Evolutionary conservation across 75 land plant genomes (phyloP), one percentile per base, ranked within the genome.

Genomic region (Picea glauca): DNA sequence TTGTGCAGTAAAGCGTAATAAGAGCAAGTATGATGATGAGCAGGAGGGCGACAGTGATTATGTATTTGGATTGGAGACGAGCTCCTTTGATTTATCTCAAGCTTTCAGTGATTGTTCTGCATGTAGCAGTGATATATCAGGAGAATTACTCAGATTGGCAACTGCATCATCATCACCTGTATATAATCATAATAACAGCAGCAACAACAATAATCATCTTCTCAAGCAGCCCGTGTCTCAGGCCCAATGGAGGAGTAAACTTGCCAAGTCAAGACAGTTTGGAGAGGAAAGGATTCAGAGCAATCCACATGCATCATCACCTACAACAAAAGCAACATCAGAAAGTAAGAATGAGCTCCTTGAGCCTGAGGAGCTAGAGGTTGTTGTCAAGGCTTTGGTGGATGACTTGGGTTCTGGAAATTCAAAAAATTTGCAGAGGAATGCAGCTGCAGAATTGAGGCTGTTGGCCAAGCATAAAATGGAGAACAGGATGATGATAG

Each of bases 401-500:
- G 35, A 58, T 26, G 76, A 75, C 15, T 58, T 75, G 59, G 60
- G 56, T 11, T 0, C 32, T 14, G 58, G 59, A 15, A 56, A 58
- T 57, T 72, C 88, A 23, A 58, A 82, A 58, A 88, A 85, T 17
- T 62, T 66, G 5, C 92, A 87, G 79, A 88, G 87, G 26, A 82
- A 85, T 40, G 94, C 92, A 20, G 92, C 91, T 32, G 59, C 77
- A 72, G 89, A 87, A 40, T 80, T 94, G 61, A 84, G 94, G 40
- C 82, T 94, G 11, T 79, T 92, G 18, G 90, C 92, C 40, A 94
- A 94, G 81, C 80, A 86, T 76, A 82, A 67, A 33, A 78, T 83
- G 20, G 90, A 94, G 81, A 93, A 93, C 73, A 88, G 95, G 15
- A 38, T 83, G 54, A 72, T 76, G 21, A 94, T 94, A 76, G 93